These are phyloP conservation scores for Colletotrichum camelliae DNA, from an alignment of 2,329 filamentous ascomycete genomes.

Conservation along the genomic window DNA sequence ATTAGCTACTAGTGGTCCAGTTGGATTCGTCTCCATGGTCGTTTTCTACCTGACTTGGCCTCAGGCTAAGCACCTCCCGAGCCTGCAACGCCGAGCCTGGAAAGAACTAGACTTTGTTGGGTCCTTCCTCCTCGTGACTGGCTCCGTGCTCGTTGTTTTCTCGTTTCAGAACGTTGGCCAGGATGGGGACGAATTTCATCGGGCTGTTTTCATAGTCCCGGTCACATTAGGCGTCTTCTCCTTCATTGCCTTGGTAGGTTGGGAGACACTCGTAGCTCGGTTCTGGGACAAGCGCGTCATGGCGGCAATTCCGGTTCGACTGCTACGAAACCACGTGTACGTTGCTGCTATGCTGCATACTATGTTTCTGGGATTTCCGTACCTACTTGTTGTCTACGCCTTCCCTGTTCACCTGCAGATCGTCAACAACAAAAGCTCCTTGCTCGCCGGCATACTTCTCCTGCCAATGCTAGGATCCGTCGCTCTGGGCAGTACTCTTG, in stretches of 20 bases:
- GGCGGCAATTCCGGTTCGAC: conserved; percentile 51
- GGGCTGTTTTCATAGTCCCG: conserved; percentile 46
- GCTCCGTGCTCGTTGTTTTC: conserved; percentile 61
- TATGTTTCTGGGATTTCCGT: conserved; percentile 55
- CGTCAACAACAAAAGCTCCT: conserved; percentile 50
- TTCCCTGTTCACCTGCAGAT: conserved; percentile 57
- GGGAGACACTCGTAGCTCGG: conserved; percentile 39
- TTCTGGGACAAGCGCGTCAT: conserved; percentile 36
- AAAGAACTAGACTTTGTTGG: conserved; percentile 59
- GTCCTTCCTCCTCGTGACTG: conserved; percentile 56
- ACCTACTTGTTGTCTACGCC: conserved; percentile 52
- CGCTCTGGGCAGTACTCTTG: conserved; percentile 48
- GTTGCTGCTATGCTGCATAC: conserved; percentile 47
- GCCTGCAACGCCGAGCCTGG: conserved; percentile 46
- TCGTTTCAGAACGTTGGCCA: conserved; percentile 59
- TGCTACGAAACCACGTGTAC: conserved; percentile 55
- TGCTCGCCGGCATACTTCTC: conserved; percentile 56
- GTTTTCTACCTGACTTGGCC: conserved; percentile 60
- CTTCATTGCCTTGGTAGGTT: conserved; percentile 42
- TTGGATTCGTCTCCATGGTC: conserved; percentile 50
- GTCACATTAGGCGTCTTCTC: conserved; percentile 40
- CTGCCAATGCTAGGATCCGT: conserved; percentile 57
- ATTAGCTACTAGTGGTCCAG: conserved; percentile 47
- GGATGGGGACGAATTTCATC: conserved; percentile 43
- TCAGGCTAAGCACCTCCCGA: conserved; percentile 41